phyloP scores from a whole-genome alignment of 345 rosid species.

The Anastatica hierochuntica region DNA sequence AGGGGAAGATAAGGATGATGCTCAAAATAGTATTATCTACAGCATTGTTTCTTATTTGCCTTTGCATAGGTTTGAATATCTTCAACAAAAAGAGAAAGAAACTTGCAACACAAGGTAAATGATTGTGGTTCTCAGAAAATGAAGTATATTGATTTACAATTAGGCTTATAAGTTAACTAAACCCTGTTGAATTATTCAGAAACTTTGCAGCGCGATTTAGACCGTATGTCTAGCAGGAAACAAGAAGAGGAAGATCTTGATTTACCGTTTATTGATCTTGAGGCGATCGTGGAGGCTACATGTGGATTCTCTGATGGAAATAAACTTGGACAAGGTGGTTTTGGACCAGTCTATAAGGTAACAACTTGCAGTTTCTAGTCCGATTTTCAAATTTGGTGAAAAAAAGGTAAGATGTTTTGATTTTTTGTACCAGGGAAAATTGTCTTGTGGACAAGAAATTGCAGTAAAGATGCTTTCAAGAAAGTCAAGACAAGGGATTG shows the following conservation, averaged over 20 bases:
- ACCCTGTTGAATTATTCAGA: slow-evolving; percentile 1
- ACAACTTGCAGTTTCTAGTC: no score
- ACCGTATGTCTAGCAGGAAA: slow-evolving; percentile 18
- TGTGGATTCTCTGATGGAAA: slow-evolving; percentile 35
- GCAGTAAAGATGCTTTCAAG: slow-evolving; percentile 46
- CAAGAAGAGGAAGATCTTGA: slow-evolving; percentile 19
- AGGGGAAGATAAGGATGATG: slow-evolving; percentile 12
- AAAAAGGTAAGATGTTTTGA: no score
- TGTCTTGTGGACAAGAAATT: slow-evolving; percentile 28
- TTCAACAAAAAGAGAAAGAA: slow-evolving; percentile 13
- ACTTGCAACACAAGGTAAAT: slow-evolving; percentile 13
- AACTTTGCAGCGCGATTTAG: background rate
- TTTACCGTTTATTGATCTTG: slow-evolving; percentile 27
- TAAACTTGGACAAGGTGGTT: slow-evolving; percentile 68
- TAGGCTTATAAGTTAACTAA: background rate
- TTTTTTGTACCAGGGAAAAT: no score
- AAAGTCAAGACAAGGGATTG: slow-evolving; percentile 41
- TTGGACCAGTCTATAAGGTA: slow-evolving; percentile 59
- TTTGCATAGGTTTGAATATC: background rate
- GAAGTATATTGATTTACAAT: background rate
- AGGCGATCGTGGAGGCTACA: slow-evolving; percentile 36
- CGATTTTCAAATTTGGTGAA: no score
- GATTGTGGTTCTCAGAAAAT: background rate
- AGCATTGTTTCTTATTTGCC: slow-evolving; percentile 11
- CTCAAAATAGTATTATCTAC: slow-evolving; percentile 10